Percentiles rank a stretch among this genome's conserved stretches.
Conservation (phyloP, 2,329 filamentous ascomycete genomes). For the Raffaelea arxii region DNA sequence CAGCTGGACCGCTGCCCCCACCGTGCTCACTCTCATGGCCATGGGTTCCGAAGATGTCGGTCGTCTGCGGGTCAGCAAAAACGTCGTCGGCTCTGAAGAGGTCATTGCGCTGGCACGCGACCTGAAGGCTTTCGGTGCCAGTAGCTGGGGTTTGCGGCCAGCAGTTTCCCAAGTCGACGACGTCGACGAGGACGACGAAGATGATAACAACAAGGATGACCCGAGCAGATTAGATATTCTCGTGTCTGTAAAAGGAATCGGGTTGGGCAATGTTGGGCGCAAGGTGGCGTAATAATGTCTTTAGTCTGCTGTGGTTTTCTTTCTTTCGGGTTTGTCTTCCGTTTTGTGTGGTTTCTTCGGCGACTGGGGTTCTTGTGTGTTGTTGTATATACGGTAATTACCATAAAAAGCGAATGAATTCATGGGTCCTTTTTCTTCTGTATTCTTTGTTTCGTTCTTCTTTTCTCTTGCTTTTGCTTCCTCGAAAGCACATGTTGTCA, state of each 20-base stretch:
- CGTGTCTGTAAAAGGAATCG: slow-evolving; percentile 83
- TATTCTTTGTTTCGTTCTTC: too few species aligned
- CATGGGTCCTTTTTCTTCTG: too few species aligned
- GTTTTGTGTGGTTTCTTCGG: too few species aligned
- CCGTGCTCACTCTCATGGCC: slow-evolving; percentile 81
- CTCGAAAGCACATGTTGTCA: too few species aligned
- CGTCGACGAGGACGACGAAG: slow-evolving; percentile 53
- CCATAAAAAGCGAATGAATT: too few species aligned
- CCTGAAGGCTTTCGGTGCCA: slow-evolving; percentile 77
- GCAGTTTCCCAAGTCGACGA: slow-evolving; percentile 49
- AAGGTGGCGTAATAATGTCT: too few species aligned
- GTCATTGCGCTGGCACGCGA: slow-evolving; percentile 75
- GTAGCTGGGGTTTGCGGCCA: slow-evolving; percentile 82
- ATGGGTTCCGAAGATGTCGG: slow-evolving; percentile 98
- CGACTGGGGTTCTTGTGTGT: too few species aligned
- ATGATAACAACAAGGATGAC: slow-evolving; percentile 46
- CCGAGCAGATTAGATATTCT: slow-evolving; percentile 57
- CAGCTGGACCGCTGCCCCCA: slow-evolving; percentile 59
- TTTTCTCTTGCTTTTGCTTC: too few species aligned
- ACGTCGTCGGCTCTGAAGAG: slow-evolving; percentile 73
- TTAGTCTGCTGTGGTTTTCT: too few species aligned
- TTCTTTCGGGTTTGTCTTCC: too few species aligned
- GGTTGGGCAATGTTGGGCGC: slow-evolving; percentile 88
- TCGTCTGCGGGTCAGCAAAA: slow-evolving; percentile 68
- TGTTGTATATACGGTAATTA: too few species aligned